Base-by-base conservation (phyloP, 306 rosid genomes). In the Citrullus mucosospermus region DNA sequence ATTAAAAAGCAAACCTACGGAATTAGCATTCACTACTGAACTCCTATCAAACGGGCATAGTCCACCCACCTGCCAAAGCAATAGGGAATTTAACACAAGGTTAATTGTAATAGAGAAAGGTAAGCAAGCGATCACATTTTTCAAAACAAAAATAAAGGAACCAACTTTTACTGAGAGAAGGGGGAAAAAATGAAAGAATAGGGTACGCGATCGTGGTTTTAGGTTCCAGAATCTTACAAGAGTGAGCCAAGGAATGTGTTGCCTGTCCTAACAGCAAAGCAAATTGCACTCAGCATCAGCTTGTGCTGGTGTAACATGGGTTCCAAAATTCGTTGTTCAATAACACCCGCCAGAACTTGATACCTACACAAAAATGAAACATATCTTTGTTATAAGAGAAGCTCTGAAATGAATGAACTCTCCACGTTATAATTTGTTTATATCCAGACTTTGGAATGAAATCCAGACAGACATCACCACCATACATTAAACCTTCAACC, bases 21-120 rank as follows among this genome's bases (percentile, higher is more conserved):
- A 50, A 71, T 73, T 51, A 15, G 30, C 59, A 30, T 30, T 72
- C 43, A 73, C 61, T 73, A 48, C 17, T 92, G 98, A 78, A 94
- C 85, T 76, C 95, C 98, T 76, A 84, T 83, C 96, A 93, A 89
- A 62, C 96, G 87, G 30, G 93, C 96, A 83, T 89, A 94, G 83
- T 92, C 97, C 56, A 94, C 94, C 98, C 98, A 92, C 93, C 97
- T 94, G 82, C 11, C 55, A 62, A 36, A 83, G 28, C 28, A 25
- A 25, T 25, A 25, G 4, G 28, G 74, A 38, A 78, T 16, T 58
- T 70, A 14, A 36, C 44, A 66, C 39, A 17, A 10, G 55, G 59
- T n/a, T 1, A 48, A 25, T 41, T 10, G 32, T 39, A 11, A 3
- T 32, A 22, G 4, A 25, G 56, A 79, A 43, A 65, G 28, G 8